A percentile compares a stretch with the other conserved stretches of the same genome.
Conservation (phyloP, 306 rosid species). For the Biancaea sappan region DNA sequence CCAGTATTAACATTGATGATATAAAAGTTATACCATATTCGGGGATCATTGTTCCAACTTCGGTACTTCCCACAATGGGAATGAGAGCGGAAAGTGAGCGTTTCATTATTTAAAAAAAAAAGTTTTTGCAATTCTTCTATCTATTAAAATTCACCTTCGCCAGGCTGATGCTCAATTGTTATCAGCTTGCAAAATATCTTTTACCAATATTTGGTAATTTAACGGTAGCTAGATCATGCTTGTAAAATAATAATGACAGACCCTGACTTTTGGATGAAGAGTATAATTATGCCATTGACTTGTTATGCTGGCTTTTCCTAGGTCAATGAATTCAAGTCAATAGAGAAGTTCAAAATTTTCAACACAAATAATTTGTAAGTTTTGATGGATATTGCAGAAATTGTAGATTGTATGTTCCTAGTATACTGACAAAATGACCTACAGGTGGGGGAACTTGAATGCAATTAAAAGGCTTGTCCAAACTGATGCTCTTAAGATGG, state of each 20-base stretch:
- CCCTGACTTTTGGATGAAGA: constrained; percentile 16
- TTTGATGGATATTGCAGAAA: constrained; percentile 8
- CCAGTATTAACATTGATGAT: constrained; percentile 14
- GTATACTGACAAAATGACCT: constrained; percentile 40
- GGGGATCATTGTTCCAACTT: not conserved
- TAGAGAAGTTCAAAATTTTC: constrained; percentile 97
- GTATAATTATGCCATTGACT: constrained; percentile 36
- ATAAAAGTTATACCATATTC: not conserved
- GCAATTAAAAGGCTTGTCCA: constrained; percentile 94
- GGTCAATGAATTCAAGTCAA: constrained; percentile 96
- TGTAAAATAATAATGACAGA: constrained; percentile 9
- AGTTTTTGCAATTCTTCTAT: not conserved
- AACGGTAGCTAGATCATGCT: constrained; percentile 7
- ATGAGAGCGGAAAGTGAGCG: not conserved
- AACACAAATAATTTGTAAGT: constrained; percentile 97
- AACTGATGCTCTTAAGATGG: constrained; percentile 92
- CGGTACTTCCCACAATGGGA: not conserved
- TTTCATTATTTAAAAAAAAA: not conserved
- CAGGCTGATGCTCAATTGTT: not conserved
- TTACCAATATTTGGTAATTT: not conserved
- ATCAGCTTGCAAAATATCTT: not conserved
- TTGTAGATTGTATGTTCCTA: constrained; percentile 24
- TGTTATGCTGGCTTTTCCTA: constrained; percentile 44
- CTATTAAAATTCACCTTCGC: not conserved
- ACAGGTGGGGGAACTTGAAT: constrained; percentile 91